Evolutionary conservation across 2,329 filamentous ascomycete genomes (phyloP).

Genomic region (Clarireedia monteithiana): DNA sequence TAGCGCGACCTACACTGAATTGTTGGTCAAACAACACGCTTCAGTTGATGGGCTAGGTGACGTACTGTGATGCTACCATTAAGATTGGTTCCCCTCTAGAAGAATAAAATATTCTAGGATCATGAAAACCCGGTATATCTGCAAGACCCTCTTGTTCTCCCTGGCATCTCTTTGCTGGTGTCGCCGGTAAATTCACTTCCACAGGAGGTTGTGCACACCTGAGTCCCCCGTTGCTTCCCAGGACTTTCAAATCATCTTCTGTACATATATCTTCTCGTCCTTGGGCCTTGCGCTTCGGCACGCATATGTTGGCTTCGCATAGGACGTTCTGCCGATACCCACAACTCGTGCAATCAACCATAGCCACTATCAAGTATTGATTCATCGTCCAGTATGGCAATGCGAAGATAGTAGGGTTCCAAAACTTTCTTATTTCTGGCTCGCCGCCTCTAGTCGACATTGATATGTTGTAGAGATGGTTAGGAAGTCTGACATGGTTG

Average conservation of each 20-base stretch:
- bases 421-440: constrained; percentile 27
- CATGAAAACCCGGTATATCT: constrained; percentile 35
- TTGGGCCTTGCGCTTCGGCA: constrained; percentile 11
- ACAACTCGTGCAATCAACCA: constrained; percentile 29
- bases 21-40: constrained; percentile 14
- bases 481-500: constrained; percentile 29
- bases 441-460: constrained; percentile 21
- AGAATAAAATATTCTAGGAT: constrained; percentile 34
- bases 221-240: constrained; percentile 30
- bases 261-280: constrained; percentile 26
- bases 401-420: constrained; percentile 34
- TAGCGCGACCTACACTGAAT: constrained; percentile 17
- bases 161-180: constrained; percentile 31
- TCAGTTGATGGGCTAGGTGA: neutral
- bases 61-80: constrained; percentile 32
- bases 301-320: constrained; percentile 34
- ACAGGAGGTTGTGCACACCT: constrained; percentile 28
- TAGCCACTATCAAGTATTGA: constrained; percentile 32
- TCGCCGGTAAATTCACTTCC: constrained; percentile 32
- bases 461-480: constrained; percentile 31
- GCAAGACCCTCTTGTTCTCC: constrained; percentile 28
- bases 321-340: constrained; percentile 32
- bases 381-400: constrained; percentile 32
- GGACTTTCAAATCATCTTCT: constrained; percentile 25
- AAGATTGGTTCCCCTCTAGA: constrained; percentile 33